These are phyloP conservation scores for Kwoniella sp. DNA, from an alignment of 768 basidiomycete species.

Conservation along the genomic window DNA sequence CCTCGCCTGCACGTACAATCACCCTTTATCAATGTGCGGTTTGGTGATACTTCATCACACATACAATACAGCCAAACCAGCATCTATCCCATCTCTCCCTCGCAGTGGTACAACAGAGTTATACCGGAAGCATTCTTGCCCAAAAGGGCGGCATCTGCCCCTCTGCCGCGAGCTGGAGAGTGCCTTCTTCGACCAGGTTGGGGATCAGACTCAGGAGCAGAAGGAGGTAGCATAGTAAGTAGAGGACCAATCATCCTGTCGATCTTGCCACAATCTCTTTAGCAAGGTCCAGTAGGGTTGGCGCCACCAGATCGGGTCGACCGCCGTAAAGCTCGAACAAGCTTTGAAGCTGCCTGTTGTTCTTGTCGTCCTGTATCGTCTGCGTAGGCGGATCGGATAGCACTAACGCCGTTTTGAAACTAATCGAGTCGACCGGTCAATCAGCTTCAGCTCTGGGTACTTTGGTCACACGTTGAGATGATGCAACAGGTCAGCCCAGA, in stretches of 20 bases:
- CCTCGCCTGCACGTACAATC: too few species aligned
- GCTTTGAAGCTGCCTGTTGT: constrained; percentile 7
- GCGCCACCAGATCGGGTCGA: constrained; percentile 35
- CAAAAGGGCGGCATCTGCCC: background rate
- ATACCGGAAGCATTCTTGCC: background rate
- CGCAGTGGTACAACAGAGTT: too few species aligned
- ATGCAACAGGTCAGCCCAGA: too few species aligned
- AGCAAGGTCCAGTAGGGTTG: constrained; percentile 28
- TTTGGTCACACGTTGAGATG: background rate
- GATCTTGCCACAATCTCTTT: constrained; percentile 13
- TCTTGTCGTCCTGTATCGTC: constrained; percentile 8
- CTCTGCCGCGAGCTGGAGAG: background rate
- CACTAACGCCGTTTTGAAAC: constrained; percentile 39
- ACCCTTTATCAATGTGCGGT: too few species aligned
- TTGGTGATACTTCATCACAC: too few species aligned
- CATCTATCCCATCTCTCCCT: too few species aligned
- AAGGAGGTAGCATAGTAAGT: background rate
- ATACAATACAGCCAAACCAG: too few species aligned
- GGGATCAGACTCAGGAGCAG: background rate
- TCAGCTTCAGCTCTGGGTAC: background rate
- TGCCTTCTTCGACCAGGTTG: too few species aligned
- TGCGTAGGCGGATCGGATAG: constrained; percentile 27
- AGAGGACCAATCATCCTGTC: background rate
- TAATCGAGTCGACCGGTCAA: background rate
- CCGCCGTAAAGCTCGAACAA: constrained; percentile 36